phyloP scores from a whole-genome alignment of 371 early-diverging fungal species.

The Fennellomyces sp. region DNA sequence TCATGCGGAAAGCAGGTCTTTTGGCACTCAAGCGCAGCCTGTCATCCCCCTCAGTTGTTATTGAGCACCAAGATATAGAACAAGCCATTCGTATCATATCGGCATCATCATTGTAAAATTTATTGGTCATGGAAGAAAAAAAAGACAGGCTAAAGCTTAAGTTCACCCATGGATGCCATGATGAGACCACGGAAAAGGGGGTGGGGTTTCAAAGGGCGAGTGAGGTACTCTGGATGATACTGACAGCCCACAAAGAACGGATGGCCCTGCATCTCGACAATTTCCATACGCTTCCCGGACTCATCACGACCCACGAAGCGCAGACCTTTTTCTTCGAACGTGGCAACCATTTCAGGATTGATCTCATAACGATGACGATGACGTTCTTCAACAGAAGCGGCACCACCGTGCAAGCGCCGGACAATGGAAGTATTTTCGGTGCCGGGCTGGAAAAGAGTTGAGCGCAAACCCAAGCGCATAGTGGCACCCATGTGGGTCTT shows the following conservation, averaged over 20 bases:
- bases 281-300: conserved; percentile 96
- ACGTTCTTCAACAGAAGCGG: conserved; percentile 81
- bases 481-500: conserved; percentile 96
- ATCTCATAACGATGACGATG: conserved; percentile 99
- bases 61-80: conserved; percentile 4
- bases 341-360: conserved; percentile 81
- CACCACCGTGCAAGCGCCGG: conserved; percentile 75
- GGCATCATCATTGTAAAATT: background rate
- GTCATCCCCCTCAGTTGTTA: background rate
- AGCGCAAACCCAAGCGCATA: conserved; percentile 94
- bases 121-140: no score
- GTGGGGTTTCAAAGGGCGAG: conserved; percentile 91
- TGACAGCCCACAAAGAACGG: conserved; percentile 98
- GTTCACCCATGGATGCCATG: conserved; percentile 71
- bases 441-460: conserved; percentile 81
- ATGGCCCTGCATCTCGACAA: conserved; percentile 91
- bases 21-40: conserved; percentile 46
- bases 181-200: conserved; percentile 96
- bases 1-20: conserved; percentile 79
- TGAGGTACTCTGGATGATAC: conserved; percentile 99
- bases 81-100: conserved; percentile 1
- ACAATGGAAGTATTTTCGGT: conserved; percentile 58
- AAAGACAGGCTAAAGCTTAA: no score
- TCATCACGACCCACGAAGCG: conserved; percentile 94
- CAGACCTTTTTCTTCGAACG: conserved; percentile 87